Evolutionary conservation across 2,329 filamentous ascomycete genomes (phyloP).

Genomic region (Aspergillus ruber): DNA sequence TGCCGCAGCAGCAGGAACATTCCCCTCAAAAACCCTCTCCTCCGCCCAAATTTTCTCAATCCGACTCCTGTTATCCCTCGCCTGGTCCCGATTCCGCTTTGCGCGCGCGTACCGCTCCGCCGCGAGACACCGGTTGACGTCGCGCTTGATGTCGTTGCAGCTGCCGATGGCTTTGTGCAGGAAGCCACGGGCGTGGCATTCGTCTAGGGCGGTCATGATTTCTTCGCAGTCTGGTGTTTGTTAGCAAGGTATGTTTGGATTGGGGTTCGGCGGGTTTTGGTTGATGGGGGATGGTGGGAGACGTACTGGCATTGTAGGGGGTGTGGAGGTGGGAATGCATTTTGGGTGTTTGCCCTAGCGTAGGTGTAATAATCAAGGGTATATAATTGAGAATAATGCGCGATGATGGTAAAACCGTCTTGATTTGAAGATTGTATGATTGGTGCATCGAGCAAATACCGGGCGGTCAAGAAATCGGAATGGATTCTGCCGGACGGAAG

Average conservation of each 20-base stretch:
- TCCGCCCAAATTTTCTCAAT: slow-evolving; percentile 75
- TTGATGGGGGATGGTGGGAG: slow-evolving; percentile 1
- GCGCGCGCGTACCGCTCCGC: slow-evolving; percentile 74
- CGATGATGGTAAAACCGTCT: too few relatives aligned
- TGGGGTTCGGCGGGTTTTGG: neutral
- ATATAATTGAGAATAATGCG: neutral
- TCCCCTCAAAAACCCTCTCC: slow-evolving; percentile 24
- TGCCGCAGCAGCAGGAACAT: slow-evolving; percentile 2
- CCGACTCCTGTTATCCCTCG: slow-evolving; percentile 63
- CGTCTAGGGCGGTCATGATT: slow-evolving; percentile 86
- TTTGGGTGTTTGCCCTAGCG: slow-evolving; percentile 25
- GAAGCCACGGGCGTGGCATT: slow-evolving; percentile 90
- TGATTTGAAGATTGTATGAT: neutral
- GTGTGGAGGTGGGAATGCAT: slow-evolving; percentile 99
- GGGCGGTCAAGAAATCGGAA: slow-evolving; percentile 19
- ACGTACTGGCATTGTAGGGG: slow-evolving; percentile 76
- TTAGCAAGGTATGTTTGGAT: slow-evolving; percentile 6
- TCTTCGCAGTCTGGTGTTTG: slow-evolving; percentile 73
- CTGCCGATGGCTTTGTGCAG: slow-evolving; percentile 83
- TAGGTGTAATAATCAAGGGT: too few relatives aligned
- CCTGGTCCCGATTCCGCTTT: slow-evolving; percentile 64
- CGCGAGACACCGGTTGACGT: slow-evolving; percentile 79
- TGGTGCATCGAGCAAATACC: slow-evolving; percentile 11
- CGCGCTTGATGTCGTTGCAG: slow-evolving; percentile 79
- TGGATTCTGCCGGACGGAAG: slow-evolving; percentile 29